These are phyloP conservation scores for Ettlia oleoabundans DNA, from an alignment of 139 green algal genomes.

Conservation along the genomic window DNA sequence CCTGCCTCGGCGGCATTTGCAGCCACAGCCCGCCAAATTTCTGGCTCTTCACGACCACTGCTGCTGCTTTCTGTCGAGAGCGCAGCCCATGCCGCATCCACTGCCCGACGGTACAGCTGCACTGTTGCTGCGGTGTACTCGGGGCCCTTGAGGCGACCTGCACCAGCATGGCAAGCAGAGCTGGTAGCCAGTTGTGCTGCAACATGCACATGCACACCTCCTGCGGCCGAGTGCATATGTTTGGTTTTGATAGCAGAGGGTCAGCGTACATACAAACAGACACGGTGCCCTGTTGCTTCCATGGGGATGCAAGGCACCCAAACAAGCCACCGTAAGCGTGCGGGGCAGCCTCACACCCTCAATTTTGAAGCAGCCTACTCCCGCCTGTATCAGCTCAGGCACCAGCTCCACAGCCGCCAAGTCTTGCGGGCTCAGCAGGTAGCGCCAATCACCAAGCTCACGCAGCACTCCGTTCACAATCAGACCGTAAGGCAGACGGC, in stretches of 20 bases:
- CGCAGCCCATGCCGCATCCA: conserved; percentile 78
- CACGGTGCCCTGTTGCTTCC: too few species aligned
- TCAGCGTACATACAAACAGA: too few species aligned
- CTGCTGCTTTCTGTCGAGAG: conserved; percentile 8
- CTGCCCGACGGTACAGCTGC: conserved; percentile 58
- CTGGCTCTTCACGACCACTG: too few species aligned
- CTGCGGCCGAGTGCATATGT: too few species aligned
- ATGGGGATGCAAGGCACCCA: too few species aligned
- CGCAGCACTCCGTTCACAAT: conserved; percentile 73
- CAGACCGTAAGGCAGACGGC: conserved; percentile 77
- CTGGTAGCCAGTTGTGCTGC: too few species aligned
- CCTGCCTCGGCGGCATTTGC: background rate
- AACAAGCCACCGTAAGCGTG: too few species aligned
- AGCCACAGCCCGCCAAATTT: background rate
- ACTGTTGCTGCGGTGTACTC: conserved; percentile 89
- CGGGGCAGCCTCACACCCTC: too few species aligned
- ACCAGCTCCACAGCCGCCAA: conserved; percentile 69
- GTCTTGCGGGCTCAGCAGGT: conserved; percentile 82
- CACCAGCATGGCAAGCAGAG: too few species aligned
- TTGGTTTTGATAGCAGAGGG: too few species aligned
- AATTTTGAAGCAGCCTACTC: conserved; percentile 88
- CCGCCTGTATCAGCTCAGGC: conserved; percentile 74
- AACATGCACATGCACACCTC: too few species aligned
- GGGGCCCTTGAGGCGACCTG: conserved; percentile 84
- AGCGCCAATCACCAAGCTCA: conserved; percentile 72